Evolutionary conservation across 2,329 filamentous ascomycete genomes (phyloP), one percentile per base, ranked within the genome.

Genomic region (Metarhizium sp.): DNA sequence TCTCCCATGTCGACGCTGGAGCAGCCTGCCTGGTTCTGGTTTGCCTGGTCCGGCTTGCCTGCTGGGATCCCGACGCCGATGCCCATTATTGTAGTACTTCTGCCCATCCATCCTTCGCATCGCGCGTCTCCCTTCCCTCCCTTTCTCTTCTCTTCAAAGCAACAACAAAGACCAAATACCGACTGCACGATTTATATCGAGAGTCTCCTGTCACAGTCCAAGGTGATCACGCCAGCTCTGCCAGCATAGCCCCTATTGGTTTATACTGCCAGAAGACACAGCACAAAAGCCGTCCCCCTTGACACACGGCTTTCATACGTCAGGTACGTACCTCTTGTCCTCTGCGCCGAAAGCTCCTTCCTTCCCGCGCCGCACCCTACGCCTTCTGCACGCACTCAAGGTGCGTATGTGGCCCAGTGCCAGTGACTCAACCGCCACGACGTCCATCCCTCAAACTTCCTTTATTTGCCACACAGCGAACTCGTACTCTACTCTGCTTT

Each of bases 171-270:
- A 72, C 67, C 66, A 58, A 73, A 74, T 71, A 69, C 71, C 75
- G 76, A 74, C 74, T 75, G 70, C 70, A 75, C 70, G 69, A 72
- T 73, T 75, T 71, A 67, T 67, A 75, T 71, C 70, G 72, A 79
- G 78, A 79, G 75, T 79, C 75, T 75, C 72, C 73, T 75, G 79
- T 82, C 79, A 79, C 80, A 79, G 80, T 78, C 75, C 73, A 48
- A 70, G 78, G 78, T 77, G 71, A 72, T 81, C 78, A 75, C 78
- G 73, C 70, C 78, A 80, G 78, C 76, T 69, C 62, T 65, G 63
- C 62, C 65, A 66, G 61, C 62, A 61, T 63, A 63, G 64, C 65
- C 61, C 58, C 51, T 46, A 60, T 64, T 64, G 59, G 59, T 59
- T 61, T 59, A 55, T 62, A 57, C 60, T 59, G 59, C 61, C 59